Conservation (phyloP, 2,329 filamentous ascomycete genomes). For the Coccinonectria pachysandricola region DNA sequence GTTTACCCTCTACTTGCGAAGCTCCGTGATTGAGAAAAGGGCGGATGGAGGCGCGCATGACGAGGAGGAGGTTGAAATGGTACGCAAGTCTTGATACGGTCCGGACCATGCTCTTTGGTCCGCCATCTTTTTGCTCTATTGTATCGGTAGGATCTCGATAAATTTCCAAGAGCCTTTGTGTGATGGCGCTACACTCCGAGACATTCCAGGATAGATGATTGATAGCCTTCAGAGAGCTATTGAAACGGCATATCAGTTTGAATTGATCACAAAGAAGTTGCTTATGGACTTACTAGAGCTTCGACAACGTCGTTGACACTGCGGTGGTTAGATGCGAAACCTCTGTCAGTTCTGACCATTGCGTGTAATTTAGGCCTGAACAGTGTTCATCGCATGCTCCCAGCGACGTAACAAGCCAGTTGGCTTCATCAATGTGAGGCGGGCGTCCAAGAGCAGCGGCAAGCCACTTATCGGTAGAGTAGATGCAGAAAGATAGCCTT, state of each 20-base stretch:
- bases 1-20: too few species aligned
- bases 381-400: background rate
- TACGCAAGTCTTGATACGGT: too few species aligned
- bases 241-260: background rate
- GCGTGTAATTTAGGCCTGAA: slow-evolving; percentile 1
- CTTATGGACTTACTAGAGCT: slow-evolving; percentile 5
- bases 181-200: too few species aligned
- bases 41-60: slow-evolving; percentile 1
- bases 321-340: slow-evolving; percentile 3
- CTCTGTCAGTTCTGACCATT: slow-evolving; percentile 4
- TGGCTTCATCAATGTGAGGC: slow-evolving; percentile 3
- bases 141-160: too few species aligned
- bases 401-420: slow-evolving; percentile 6
- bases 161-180: too few species aligned
- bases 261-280: background rate
- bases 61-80: slow-evolving; percentile 2
- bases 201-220: too few species aligned
- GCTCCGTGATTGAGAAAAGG: slow-evolving; percentile 2
- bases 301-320: slow-evolving; percentile 1
- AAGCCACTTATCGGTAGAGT: slow-evolving; percentile 10
- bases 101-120: too few species aligned
- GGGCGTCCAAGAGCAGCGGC: slow-evolving; percentile 9
- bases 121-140: too few species aligned
- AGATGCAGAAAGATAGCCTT: slow-evolving; percentile 9
- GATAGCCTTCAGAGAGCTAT: slow-evolving; percentile 2